A percentile compares a stretch with the other conserved stretches of the same genome.
Evolutionary conservation across 2,329 filamentous ascomycete species (phyloP).

Genomic region (Botryotinia globosa): DNA sequence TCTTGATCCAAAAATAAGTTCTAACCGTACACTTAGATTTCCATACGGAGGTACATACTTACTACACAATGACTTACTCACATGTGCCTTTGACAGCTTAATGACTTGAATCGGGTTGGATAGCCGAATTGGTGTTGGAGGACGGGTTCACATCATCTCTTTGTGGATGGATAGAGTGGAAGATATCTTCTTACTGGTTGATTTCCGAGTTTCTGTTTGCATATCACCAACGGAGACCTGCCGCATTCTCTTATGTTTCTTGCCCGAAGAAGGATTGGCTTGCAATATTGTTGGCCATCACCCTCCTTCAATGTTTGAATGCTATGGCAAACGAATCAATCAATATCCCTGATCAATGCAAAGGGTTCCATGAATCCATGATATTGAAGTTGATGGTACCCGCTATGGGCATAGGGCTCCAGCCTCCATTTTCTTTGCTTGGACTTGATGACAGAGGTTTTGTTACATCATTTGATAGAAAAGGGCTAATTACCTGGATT

Average conservation of each 20-base stretch:
- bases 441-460: slow-evolving; percentile 7
- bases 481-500: neutral
- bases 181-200: neutral
- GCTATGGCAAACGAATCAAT: slow-evolving; percentile 13
- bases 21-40: neutral
- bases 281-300: slow-evolving; percentile 1
- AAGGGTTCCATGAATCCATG: neutral
- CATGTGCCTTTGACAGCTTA: slow-evolving; percentile 3
- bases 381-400: slow-evolving; percentile 5
- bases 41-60: neutral
- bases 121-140: neutral
- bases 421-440: slow-evolving; percentile 18
- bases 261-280: neutral
- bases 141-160: neutral
- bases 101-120: neutral
- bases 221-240: neutral
- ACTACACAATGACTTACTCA: neutral
- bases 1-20: slow-evolving; percentile 19
- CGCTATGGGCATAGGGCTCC: slow-evolving; percentile 18
- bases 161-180: neutral
- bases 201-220: neutral
- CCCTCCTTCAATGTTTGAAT: neutral
- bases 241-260: neutral
- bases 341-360: slow-evolving; percentile 1
- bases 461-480: slow-evolving; percentile 3